Percentiles rank a stretch among this genome's conserved stretches.
Conservation (phyloP, 257 asterid genomes). For the Capsicum pubescens region DNA sequence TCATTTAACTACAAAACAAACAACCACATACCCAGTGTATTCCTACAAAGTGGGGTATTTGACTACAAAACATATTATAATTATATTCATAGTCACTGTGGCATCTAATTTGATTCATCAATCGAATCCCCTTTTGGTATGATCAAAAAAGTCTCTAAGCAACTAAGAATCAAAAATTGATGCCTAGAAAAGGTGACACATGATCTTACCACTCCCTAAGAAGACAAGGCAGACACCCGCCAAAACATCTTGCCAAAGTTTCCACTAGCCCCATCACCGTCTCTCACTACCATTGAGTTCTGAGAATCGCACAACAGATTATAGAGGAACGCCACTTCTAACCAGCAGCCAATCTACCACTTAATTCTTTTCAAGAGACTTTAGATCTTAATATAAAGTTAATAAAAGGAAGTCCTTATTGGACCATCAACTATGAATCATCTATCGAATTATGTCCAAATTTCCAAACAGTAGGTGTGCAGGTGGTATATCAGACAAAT, state of each 20-base stretch:
- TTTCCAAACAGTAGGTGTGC: conserved; percentile 11
- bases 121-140: neutral
- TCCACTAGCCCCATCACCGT: neutral
- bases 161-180: neutral
- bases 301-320: neutral
- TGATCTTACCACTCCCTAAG: neutral
- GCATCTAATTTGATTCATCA: conserved; percentile 20
- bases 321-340: neutral
- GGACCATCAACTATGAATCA: conserved; percentile 14
- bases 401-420: neutral
- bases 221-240: conserved; percentile 3
- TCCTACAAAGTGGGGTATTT: neutral
- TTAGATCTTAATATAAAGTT: conserved; percentile 17
- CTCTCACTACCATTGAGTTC: neutral
- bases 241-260: conserved; percentile 21
- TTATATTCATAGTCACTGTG: neutral
- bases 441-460: neutral
- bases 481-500: conserved; percentile 25
- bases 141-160: conserved; percentile 3
- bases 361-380: neutral
- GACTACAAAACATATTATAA: neutral
- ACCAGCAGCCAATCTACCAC: conserved; percentile 1
- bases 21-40: too few relatives aligned
- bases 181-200: neutral
- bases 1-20: neutral